A percentile compares a stretch with the other conserved stretches of the same genome.
phyloP scores from a whole-genome alignment of 1,139 yeast species.

The Suhomyces coccinellae region DNA sequence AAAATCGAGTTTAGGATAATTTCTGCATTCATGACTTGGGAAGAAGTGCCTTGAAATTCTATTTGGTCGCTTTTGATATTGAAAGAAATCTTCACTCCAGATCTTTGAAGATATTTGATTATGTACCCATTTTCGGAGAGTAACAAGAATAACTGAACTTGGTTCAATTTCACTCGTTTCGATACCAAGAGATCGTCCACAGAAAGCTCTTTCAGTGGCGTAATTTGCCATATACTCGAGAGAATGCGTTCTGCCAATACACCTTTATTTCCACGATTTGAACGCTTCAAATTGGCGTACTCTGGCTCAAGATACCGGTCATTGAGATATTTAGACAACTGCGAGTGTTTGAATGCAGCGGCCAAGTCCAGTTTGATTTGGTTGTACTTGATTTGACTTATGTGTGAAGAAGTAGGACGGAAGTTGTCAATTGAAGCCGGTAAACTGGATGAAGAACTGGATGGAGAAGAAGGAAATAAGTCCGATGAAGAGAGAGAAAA shows the following conservation, averaged over 20 bases:
- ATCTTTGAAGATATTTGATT: constrained; percentile 50
- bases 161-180: constrained; percentile 38
- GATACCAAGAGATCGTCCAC: constrained; percentile 42
- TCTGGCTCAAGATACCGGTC: constrained; percentile 11
- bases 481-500: constrained; percentile 6
- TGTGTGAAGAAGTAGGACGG: constrained; percentile 11
- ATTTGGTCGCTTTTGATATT: constrained; percentile 22
- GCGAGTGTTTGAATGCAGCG: constrained; percentile 16
- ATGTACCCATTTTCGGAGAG: constrained; percentile 48
- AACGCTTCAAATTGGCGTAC: constrained; percentile 17
- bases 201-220: constrained; percentile 27
- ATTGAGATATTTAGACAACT: constrained; percentile 15
- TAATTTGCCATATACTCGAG: constrained; percentile 40
- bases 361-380: constrained; percentile 16
- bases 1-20: constrained; percentile 35
- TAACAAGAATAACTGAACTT: constrained; percentile 51
- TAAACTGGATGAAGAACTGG: constrained; percentile 6
- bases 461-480: constrained; percentile 1
- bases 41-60: constrained; percentile 32
- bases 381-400: constrained; percentile 15
- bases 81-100: constrained; percentile 56
- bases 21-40: constrained; percentile 37
- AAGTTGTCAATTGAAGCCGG: constrained; percentile 14
- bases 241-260: constrained; percentile 27
- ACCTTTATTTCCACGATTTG: constrained; percentile 14